These are phyloP conservation scores for Pythium guiyangense DNA, from an alignment of 352 stramenopile genomes.

Conservation along the genomic window DNA sequence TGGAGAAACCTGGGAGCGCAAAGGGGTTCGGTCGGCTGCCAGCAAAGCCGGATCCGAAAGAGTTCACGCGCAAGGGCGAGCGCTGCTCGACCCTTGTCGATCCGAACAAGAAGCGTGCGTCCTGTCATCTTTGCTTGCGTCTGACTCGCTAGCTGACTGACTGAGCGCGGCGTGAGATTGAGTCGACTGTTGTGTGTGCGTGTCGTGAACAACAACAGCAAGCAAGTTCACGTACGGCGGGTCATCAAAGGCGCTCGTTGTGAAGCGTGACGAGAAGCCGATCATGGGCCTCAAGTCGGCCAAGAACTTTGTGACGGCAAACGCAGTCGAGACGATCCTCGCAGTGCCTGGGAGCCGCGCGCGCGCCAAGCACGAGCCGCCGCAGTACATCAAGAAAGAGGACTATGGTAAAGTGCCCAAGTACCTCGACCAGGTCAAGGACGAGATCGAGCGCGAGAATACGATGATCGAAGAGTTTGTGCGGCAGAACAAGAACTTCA, in stretches of 20 bases:
- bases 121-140: background rate
- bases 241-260: conserved; percentile 61
- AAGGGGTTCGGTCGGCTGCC: conserved; percentile 59
- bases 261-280: conserved; percentile 84
- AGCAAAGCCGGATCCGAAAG: conserved; percentile 62
- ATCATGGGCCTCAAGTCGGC: conserved; percentile 90
- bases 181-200: conserved; percentile 11
- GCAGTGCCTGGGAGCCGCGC: conserved; percentile 59
- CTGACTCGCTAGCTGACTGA: conserved; percentile 14
- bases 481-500: conserved; percentile 81
- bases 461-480: conserved; percentile 92
- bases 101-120: conserved; percentile 46
- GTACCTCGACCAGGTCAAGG: conserved; percentile 91
- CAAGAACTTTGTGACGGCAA: conserved; percentile 93
- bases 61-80: conserved; percentile 70
- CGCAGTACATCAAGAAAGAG: conserved; percentile 86
- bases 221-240: conserved; percentile 69
- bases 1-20: conserved; percentile 47
- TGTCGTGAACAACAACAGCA: conserved; percentile 22
- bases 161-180: conserved; percentile 3
- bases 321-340: conserved; percentile 92
- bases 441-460: conserved; percentile 92
- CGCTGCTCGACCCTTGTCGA: conserved; percentile 42
- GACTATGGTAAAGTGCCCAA: conserved; percentile 91
- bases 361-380: conserved; percentile 48